Conservation (phyloP, 2,329 filamentous ascomycete species). For the Sporothrix brunneoviolacea region DNA sequence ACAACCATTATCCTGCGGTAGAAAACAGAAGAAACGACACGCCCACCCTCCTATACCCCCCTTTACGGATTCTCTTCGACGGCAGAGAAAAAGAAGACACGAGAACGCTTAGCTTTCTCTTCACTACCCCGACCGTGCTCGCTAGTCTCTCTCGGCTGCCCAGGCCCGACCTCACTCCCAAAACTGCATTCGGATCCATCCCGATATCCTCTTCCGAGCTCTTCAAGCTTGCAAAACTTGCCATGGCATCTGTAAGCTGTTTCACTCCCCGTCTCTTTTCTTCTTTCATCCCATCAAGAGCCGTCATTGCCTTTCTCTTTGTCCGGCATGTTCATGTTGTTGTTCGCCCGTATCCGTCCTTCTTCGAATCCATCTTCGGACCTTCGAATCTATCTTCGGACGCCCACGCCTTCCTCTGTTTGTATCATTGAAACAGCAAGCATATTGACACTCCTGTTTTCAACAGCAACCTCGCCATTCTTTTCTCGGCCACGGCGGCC, state of each 20-base stretch:
- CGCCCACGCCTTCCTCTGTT: no score
- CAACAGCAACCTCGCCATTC: conserved; percentile 31
- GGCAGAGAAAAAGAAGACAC: not conserved
- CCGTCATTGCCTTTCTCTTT: no score
- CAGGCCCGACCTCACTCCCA: not conserved
- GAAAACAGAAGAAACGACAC: not conserved
- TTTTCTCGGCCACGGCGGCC: conserved; percentile 36
- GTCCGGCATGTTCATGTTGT: no score
- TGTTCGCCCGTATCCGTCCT: no score
- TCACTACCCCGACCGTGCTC: not conserved
- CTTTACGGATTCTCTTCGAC: no score
- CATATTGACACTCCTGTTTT: not conserved
- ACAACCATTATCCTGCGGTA: not conserved
- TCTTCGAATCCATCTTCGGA: no score
- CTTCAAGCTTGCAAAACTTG: not conserved
- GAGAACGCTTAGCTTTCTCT: not conserved
- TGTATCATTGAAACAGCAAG: not conserved
- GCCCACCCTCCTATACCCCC: no score
- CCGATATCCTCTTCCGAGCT: not conserved
- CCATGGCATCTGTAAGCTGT: conserved; percentile 18
- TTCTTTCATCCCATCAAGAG: no score
- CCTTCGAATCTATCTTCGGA: no score
- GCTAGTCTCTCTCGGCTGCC: not conserved
- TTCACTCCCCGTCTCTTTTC: no score
- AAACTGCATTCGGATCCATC: not conserved